Evolutionary conservation across 106 monocot species (phyloP).

Genomic region (Apostasia shenzhenica): DNA sequence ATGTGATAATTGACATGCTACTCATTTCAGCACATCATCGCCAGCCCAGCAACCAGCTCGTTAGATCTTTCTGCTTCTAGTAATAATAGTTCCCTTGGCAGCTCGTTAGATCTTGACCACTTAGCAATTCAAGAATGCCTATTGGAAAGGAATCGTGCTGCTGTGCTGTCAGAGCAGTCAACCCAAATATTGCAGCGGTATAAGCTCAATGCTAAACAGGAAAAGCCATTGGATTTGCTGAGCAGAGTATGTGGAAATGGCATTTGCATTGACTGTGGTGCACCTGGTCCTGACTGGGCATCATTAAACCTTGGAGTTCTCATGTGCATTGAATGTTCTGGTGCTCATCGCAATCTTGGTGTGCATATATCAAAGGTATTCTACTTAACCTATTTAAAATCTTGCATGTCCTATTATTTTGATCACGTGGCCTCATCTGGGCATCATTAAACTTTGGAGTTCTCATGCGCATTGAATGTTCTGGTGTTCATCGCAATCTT

Average conservation of each 20-base stretch:
- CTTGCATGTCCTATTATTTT: no score
- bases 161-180: conserved; percentile 33
- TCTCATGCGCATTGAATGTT: conserved; percentile 86
- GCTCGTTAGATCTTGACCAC: conserved; percentile 45
- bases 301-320: conserved; percentile 81
- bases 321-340: conserved; percentile 88
- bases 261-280: conserved; percentile 78
- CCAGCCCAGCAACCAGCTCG: background rate
- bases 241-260: conserved; percentile 67
- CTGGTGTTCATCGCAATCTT: conserved; percentile 77
- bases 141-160: conserved; percentile 27
- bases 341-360: conserved; percentile 74
- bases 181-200: conserved; percentile 34
- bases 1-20: background rate
- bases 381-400: no score
- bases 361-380: conserved; percentile 76
- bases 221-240: conserved; percentile 55
- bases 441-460: conserved; percentile 80
- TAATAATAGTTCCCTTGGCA: background rate
- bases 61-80: background rate
- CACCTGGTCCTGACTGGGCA: conserved; percentile 86
- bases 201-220: conserved; percentile 36
- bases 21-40: no score
- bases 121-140: conserved; percentile 31
- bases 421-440: conserved; percentile 57